These are phyloP conservation scores for Monosporascus sp. DNA, from an alignment of 2,329 filamentous ascomycete species.

Conservation along the genomic window DNA sequence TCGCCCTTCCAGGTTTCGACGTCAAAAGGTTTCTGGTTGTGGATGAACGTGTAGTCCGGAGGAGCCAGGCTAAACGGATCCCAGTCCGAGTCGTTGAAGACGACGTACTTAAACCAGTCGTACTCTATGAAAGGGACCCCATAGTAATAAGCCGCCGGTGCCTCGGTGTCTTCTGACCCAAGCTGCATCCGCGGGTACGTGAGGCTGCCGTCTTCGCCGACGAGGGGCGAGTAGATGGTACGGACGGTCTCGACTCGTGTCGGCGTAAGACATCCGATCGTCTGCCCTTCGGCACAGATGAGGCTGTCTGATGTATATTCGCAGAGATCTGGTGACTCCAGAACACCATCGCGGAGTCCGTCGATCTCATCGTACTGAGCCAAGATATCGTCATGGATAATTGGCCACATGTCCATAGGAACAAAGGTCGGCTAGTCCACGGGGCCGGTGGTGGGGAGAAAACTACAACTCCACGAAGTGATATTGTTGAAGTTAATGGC, in stretches of 20 bases:
- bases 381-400: not conserved
- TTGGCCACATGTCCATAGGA: not conserved
- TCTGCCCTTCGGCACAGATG: constrained; percentile 2
- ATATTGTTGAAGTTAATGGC: constrained; percentile 31
- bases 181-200: constrained; percentile 47
- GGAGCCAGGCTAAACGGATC: constrained; percentile 30
- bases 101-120: constrained; percentile 43
- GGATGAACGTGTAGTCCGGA: constrained; percentile 26
- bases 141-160: constrained; percentile 30
- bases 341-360: constrained; percentile 8
- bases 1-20: constrained; percentile 28
- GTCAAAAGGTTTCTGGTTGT: constrained; percentile 13
- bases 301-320: constrained; percentile 6
- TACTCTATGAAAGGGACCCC: constrained; percentile 35
- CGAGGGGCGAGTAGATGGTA: constrained; percentile 4
- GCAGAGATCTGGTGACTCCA: constrained; percentile 10
- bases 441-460: constrained; percentile 32
- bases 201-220: constrained; percentile 28
- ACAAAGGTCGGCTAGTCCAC: constrained; percentile 1
- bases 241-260: constrained; percentile 8
- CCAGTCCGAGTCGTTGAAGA: constrained; percentile 40
- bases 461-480: constrained; percentile 34
- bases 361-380: constrained; percentile 11
- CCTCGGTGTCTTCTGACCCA: constrained; percentile 34
- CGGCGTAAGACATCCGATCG: constrained; percentile 3